Evolutionary conservation across 768 basidiomycete genomes (phyloP).

Genomic region (Favolaschia claudopus): DNA sequence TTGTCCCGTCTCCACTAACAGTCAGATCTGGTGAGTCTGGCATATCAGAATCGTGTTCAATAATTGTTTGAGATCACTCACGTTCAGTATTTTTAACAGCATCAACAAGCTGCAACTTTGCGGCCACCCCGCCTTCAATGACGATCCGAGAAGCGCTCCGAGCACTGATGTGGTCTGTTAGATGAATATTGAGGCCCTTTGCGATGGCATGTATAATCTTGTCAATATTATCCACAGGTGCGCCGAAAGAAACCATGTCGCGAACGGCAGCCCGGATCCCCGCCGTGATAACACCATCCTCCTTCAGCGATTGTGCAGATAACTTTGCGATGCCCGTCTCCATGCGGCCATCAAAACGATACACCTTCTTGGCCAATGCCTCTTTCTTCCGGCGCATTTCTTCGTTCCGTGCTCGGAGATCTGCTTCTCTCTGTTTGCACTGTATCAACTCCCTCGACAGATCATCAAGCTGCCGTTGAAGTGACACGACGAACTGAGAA

Average conservation of each 20-base stretch:
- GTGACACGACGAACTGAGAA: neutral
- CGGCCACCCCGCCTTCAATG: constrained; percentile 28
- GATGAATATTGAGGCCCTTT: neutral
- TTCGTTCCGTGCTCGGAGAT: neutral
- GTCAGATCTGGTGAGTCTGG: no score
- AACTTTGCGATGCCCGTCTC: neutral
- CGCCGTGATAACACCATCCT: constrained; percentile 6
- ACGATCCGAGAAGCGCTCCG: constrained; percentile 24
- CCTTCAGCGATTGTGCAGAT: neutral
- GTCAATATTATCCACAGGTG: neutral
- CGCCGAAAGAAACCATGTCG: neutral
- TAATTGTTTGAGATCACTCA: neutral
- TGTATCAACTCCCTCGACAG: neutral
- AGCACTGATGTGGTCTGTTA: constrained; percentile 15
- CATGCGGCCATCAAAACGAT: neutral
- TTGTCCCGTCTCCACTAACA: no score
- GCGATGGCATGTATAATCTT: constrained; percentile 13
- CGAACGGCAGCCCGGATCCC: constrained; percentile 12
- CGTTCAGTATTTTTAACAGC: constrained; percentile 11
- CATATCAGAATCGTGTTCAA: neutral
- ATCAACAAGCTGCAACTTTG: constrained; percentile 29
- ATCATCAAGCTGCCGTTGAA: neutral
- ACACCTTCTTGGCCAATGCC: neutral
- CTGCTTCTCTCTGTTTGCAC: neutral
- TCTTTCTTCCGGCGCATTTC: neutral